A percentile compares a stretch with the other conserved stretches of the same genome.
Conservation (phyloP, 805 yeast genomes). For the Wickerhamiella domercqiae region DNA sequence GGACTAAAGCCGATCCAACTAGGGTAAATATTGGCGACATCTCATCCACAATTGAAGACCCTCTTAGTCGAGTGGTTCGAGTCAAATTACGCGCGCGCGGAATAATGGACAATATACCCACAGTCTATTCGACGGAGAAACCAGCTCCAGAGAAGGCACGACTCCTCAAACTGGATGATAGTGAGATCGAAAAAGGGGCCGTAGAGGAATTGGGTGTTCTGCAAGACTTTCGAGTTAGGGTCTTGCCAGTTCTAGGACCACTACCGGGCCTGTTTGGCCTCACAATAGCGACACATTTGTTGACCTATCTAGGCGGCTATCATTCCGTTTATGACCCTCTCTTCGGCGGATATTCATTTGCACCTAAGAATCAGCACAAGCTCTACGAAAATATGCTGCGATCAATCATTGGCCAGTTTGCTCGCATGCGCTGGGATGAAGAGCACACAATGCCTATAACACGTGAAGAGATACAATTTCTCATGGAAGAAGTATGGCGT, state of each 20-base stretch:
- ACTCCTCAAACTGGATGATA: slow-evolving; percentile 70
- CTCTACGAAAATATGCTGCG: slow-evolving; percentile 72
- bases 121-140: slow-evolving; percentile 85
- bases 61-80: slow-evolving; percentile 75
- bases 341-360: slow-evolving; percentile 56
- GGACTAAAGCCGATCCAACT: slow-evolving; percentile 90
- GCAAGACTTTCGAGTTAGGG: slow-evolving; percentile 82
- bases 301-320: slow-evolving; percentile 71
- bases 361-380: slow-evolving; percentile 77
- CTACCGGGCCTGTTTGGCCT: slow-evolving; percentile 96
- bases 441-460: slow-evolving; percentile 57
- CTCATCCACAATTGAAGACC: slow-evolving; percentile 83
- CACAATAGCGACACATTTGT: slow-evolving; percentile 68
- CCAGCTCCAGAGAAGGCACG: slow-evolving; percentile 92
- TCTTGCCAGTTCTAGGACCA: slow-evolving; percentile 89
- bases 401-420: slow-evolving; percentile 73
- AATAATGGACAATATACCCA: slow-evolving; percentile 59
- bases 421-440: slow-evolving; percentile 47
- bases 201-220: slow-evolving; percentile 80
- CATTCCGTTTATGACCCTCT: slow-evolving; percentile 33
- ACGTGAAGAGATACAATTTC: slow-evolving; percentile 59
- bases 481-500: slow-evolving; percentile 81
- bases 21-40: slow-evolving; percentile 81
- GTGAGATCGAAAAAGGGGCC: slow-evolving; percentile 61
- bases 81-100: slow-evolving; percentile 71